A percentile compares a stretch with the other conserved stretches of the same genome.
Evolutionary conservation across 1,284 basidiomycete genomes (phyloP).

Genomic region (Pseudozyma flocculosa): DNA sequence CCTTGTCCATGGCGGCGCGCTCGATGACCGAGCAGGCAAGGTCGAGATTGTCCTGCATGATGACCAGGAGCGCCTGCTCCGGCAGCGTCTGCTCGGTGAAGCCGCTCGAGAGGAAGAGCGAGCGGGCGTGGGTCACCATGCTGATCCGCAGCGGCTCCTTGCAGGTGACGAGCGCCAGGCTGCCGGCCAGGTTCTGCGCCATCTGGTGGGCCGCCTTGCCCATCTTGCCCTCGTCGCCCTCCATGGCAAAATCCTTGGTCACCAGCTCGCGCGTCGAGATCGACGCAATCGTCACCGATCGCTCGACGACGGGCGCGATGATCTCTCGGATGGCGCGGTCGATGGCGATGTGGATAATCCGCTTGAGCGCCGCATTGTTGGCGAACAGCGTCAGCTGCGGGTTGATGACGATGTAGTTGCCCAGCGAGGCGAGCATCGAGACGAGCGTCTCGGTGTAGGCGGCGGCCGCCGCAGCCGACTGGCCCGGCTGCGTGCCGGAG

Average conservation of each 20-base stretch:
- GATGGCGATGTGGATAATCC: slow-evolving; percentile 85
- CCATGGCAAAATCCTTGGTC: slow-evolving; percentile 94
- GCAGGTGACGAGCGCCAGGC: slow-evolving; percentile 94
- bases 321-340: slow-evolving; percentile 97
- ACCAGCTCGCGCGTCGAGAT: slow-evolving; percentile 96
- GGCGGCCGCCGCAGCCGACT: slow-evolving; percentile 46
- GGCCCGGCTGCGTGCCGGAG: slow-evolving; percentile 25
- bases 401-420: slow-evolving; percentile 76
- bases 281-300: slow-evolving; percentile 98
- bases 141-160: slow-evolving; percentile 95
- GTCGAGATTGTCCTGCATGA: slow-evolving; percentile 92
- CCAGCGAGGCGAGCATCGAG: slow-evolving; percentile 73
- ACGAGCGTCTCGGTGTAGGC: slow-evolving; percentile 63
- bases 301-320: slow-evolving; percentile 93
- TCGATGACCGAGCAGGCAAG: slow-evolving; percentile 92
- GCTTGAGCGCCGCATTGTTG: slow-evolving; percentile 81
- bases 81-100: slow-evolving; percentile 60
- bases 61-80: slow-evolving; percentile 68
- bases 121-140: slow-evolving; percentile 83
- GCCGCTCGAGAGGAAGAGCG: slow-evolving; percentile 66
- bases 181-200: slow-evolving; percentile 95
- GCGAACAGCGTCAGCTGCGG: slow-evolving; percentile 67
- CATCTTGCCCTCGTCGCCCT: slow-evolving; percentile 85
- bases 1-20: slow-evolving; percentile 96
- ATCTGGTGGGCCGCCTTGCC: slow-evolving; percentile 90